Conservation (phyloP, 441 rosid genomes). For the Mallotus repandus region DNA sequence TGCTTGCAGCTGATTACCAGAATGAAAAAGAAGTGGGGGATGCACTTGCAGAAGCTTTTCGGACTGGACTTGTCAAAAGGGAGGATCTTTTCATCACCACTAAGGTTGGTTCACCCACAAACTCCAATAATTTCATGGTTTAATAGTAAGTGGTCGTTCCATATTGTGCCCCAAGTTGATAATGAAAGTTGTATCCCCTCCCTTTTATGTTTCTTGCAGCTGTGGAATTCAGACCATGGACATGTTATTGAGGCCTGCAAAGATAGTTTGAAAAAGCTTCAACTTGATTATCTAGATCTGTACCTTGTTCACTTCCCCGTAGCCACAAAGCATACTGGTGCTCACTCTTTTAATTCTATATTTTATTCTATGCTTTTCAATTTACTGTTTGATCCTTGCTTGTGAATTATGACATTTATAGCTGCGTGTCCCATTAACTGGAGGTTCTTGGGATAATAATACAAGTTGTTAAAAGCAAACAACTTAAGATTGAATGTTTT, state of each 20-base stretch:
- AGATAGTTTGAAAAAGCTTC: constrained; percentile 87
- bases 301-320: constrained; percentile 88
- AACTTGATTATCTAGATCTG: constrained; percentile 85
- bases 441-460: neutral
- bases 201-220: constrained; percentile 35
- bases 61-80: constrained; percentile 67
- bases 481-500: neutral
- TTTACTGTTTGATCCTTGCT: neutral
- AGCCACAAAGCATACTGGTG: constrained; percentile 79
- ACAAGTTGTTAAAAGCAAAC: too few species aligned
- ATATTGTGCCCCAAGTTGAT: neutral
- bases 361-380: neutral
- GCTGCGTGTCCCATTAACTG: neutral
- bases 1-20: constrained; percentile 71
- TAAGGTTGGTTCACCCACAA: constrained; percentile 45
- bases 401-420: neutral
- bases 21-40: constrained; percentile 88
- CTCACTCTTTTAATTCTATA: constrained; percentile 9
- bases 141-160: neutral
- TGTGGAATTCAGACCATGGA: constrained; percentile 95
- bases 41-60: constrained; percentile 74
- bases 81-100: constrained; percentile 91
- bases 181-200: constrained; percentile 1
- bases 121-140: neutral
- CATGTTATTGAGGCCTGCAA: constrained; percentile 90